Evolutionary conservation across 768 basidiomycete genomes (phyloP).

Genomic region (Postia placenta): DNA sequence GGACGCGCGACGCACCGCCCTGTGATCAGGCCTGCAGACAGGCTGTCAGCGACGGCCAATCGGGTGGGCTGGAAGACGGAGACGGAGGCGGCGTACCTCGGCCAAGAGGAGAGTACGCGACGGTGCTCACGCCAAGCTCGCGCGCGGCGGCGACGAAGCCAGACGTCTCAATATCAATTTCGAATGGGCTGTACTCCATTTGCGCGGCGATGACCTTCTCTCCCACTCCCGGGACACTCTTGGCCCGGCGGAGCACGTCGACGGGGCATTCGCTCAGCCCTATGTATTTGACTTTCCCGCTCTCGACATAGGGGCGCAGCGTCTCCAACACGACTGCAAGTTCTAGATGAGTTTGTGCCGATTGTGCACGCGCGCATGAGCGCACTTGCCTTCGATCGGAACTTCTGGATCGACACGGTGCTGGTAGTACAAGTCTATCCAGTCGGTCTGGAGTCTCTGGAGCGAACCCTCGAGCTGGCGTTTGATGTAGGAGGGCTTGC

Average conservation of each 20-base stretch:
- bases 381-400: slow-evolving; percentile 17
- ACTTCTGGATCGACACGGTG: slow-evolving; percentile 26
- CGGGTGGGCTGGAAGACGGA: slow-evolving; percentile 17
- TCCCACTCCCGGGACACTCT: slow-evolving; percentile 35
- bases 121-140: slow-evolving; percentile 39
- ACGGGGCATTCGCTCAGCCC: slow-evolving; percentile 25
- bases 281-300: slow-evolving; percentile 21
- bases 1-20: neutral
- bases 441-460: slow-evolving; percentile 26
- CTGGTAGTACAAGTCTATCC: slow-evolving; percentile 35
- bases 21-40: slow-evolving; percentile 22
- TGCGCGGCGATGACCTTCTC: slow-evolving; percentile 36
- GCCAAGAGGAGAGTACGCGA: slow-evolving; percentile 37
- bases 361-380: neutral
- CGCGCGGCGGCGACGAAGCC: slow-evolving; percentile 33
- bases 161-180: slow-evolving; percentile 37
- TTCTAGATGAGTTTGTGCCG: neutral
- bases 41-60: no score
- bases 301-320: slow-evolving; percentile 11
- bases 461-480: slow-evolving; percentile 34
- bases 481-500: slow-evolving; percentile 25
- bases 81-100: slow-evolving; percentile 15
- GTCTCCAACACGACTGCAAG: slow-evolving; percentile 1
- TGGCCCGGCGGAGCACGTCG: slow-evolving; percentile 18
- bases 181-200: slow-evolving; percentile 39